phyloP scores from a whole-genome alignment of 2,329 filamentous ascomycete genomes.

The Aspergillus quadricinctus region DNA sequence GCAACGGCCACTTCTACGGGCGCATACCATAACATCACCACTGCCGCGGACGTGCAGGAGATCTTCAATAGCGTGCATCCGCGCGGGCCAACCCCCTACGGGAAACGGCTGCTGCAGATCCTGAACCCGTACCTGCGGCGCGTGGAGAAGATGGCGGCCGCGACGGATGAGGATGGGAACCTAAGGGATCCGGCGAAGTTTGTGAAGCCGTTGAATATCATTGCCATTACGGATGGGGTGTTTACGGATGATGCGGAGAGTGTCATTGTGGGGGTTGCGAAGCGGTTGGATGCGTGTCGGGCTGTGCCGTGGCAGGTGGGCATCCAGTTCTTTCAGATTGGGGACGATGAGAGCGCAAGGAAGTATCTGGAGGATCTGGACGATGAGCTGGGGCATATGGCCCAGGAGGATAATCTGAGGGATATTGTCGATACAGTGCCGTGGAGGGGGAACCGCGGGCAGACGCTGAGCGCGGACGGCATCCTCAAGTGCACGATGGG shows the following conservation, averaged over 20 bases:
- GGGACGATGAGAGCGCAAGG: slow-evolving; percentile 63
- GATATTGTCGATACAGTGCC: slow-evolving; percentile 93
- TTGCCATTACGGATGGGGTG: slow-evolving; percentile 85
- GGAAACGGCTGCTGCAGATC: slow-evolving; percentile 65
- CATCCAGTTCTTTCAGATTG: slow-evolving; percentile 95
- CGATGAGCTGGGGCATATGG: slow-evolving; percentile 60
- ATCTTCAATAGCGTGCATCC: slow-evolving; percentile 70
- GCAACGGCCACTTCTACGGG: slow-evolving; percentile 41
- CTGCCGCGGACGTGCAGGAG: slow-evolving; percentile 53
- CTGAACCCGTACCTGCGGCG: slow-evolving; percentile 65
- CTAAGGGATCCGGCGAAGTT: slow-evolving; percentile 24
- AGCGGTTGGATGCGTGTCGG: slow-evolving; percentile 58
- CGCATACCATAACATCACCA: slow-evolving; percentile 63
- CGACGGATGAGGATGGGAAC: slow-evolving; percentile 32
- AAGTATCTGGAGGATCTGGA: slow-evolving; percentile 68
- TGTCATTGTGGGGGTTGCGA: slow-evolving; percentile 63
- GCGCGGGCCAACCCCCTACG: slow-evolving; percentile 67
- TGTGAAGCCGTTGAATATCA: slow-evolving; percentile 80
- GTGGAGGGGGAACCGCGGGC: slow-evolving; percentile 52
- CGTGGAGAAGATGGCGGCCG: slow-evolving; percentile 44
- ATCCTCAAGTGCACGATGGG: slow-evolving; percentile 82
- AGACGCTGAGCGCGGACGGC: slow-evolving; percentile 60
- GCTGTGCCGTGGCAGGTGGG: slow-evolving; percentile 75
- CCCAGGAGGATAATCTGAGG: slow-evolving; percentile 47
- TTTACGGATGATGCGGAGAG: slow-evolving; percentile 74